phyloP scores from a whole-genome alignment of 106 monocot genomes.

The Narthecium ossifragum region DNA sequence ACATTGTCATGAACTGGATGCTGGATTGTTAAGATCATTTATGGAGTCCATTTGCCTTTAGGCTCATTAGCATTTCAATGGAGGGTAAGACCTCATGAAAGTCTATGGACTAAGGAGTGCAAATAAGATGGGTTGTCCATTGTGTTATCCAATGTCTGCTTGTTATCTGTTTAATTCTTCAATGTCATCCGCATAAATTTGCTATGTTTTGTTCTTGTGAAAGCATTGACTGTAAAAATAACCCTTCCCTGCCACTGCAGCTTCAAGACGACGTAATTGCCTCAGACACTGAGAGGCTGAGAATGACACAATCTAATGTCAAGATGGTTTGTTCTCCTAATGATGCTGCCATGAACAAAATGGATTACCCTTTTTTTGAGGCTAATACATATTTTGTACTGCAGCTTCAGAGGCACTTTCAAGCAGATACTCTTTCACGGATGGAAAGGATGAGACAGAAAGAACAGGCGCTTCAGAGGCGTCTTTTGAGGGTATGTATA shows the following conservation, averaged over 20 bases:
- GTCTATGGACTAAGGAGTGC: too few relatives aligned
- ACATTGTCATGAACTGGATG: too few relatives aligned
- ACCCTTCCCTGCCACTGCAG: slow-evolving; percentile 23
- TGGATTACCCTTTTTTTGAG: neutral
- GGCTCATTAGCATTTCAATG: too few relatives aligned
- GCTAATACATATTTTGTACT: slow-evolving; percentile 4
- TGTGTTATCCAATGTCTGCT: too few relatives aligned
- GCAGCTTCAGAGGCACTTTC: slow-evolving; percentile 90
- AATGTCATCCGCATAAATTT: too few relatives aligned
- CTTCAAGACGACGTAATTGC: slow-evolving; percentile 92
- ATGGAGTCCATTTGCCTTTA: too few relatives aligned
- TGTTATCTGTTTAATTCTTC: too few relatives aligned
- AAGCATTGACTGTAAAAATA: too few relatives aligned
- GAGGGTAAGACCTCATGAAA: too few relatives aligned
- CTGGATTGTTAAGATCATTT: too few relatives aligned
- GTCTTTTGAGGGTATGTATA: slow-evolving; percentile 58
- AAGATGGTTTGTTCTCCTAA: slow-evolving; percentile 65
- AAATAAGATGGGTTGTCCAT: too few relatives aligned
- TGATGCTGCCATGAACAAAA: neutral
- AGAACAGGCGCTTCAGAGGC: slow-evolving; percentile 79
- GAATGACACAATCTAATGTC: slow-evolving; percentile 75
- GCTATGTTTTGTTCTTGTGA: too few relatives aligned
- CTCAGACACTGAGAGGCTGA: slow-evolving; percentile 82
- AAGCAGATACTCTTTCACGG: slow-evolving; percentile 79
- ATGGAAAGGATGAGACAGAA: slow-evolving; percentile 69